These are phyloP conservation scores for Globisporangium irregulare DNA, from an alignment of 352 stramenopile genomes.

Conservation along the genomic window DNA sequence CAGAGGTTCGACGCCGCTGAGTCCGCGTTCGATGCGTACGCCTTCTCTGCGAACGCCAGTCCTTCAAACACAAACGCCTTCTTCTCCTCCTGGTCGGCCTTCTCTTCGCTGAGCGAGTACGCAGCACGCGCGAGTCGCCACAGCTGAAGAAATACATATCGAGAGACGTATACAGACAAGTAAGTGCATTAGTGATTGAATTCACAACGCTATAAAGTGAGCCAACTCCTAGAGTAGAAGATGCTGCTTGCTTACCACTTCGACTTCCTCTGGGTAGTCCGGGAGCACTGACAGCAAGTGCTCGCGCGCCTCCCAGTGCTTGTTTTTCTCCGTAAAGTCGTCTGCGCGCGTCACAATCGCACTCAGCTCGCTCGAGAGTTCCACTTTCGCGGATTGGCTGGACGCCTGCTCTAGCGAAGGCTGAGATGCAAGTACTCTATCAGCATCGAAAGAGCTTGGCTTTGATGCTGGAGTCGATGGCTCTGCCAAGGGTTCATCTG, in stretches of 20 bases:
- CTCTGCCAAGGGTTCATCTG: slow-evolving; percentile 10
- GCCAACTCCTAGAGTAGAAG: background rate
- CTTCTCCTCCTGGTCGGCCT: slow-evolving; percentile 38
- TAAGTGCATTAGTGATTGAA: background rate
- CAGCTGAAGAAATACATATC: slow-evolving; percentile 25
- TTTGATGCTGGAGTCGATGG: background rate
- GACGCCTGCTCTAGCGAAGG: background rate
- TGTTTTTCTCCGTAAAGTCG: slow-evolving; percentile 44
- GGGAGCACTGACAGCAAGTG: slow-evolving; percentile 40
- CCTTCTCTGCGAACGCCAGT: slow-evolving; percentile 43
- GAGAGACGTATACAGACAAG: background rate
- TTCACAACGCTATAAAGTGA: background rate
- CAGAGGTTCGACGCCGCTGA: slow-evolving; percentile 63
- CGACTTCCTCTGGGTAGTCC: slow-evolving; percentile 37
- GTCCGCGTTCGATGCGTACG: slow-evolving; percentile 44
- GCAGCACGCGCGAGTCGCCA: slow-evolving; percentile 62
- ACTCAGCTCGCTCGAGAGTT: slow-evolving; percentile 25
- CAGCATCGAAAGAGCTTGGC: background rate
- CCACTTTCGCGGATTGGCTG: slow-evolving; percentile 32
- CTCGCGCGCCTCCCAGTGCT: slow-evolving; percentile 36
- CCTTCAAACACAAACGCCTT: slow-evolving; percentile 58
- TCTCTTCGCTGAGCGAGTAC: slow-evolving; percentile 60
- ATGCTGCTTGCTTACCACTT: slow-evolving; percentile 32
- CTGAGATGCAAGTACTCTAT: slow-evolving; percentile 11
- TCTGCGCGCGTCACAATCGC: slow-evolving; percentile 39